Evolutionary conservation across 805 yeast species (phyloP).

Genomic region (Barnettozyma salicaria): DNA sequence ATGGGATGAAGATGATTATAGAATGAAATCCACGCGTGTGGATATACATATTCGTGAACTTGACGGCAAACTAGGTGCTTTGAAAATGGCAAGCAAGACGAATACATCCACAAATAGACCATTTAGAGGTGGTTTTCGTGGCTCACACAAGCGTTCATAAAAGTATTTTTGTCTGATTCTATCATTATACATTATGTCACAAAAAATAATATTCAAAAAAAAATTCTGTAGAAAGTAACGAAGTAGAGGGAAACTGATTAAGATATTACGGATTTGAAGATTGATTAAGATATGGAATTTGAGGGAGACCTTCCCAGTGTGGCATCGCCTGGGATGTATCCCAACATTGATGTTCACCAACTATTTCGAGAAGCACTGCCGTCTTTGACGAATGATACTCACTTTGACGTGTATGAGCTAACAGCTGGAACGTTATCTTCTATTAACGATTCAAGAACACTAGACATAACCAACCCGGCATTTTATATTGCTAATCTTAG

Average conservation of each 20-base stretch:
- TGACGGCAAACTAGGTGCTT: slow-evolving; percentile 32
- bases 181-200: too few relatives aligned
- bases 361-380: slow-evolving; percentile 12
- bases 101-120: slow-evolving; percentile 9
- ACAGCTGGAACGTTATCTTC: slow-evolving; percentile 20
- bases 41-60: slow-evolving; percentile 38
- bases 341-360: neutral
- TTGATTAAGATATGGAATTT: too few relatives aligned
- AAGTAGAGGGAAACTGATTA: too few relatives aligned
- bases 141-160: too few relatives aligned
- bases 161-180: too few relatives aligned
- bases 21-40: slow-evolving; percentile 35
- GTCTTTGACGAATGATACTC: slow-evolving; percentile 7
- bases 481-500: slow-evolving; percentile 45
- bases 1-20: slow-evolving; percentile 20
- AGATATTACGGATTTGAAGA: too few relatives aligned
- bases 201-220: too few relatives aligned
- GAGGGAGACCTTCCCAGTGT: too few relatives aligned
- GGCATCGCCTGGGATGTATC: neutral
- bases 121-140: slow-evolving; percentile 5
- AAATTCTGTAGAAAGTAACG: too few relatives aligned
- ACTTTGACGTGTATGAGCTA: slow-evolving; percentile 21
- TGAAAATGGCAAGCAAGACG: slow-evolving; percentile 19
- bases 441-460: neutral
- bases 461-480: slow-evolving; percentile 29